Base-by-base conservation (phyloP, 805 yeast genomes). In the Hyphopichia homilentoma region DNA sequence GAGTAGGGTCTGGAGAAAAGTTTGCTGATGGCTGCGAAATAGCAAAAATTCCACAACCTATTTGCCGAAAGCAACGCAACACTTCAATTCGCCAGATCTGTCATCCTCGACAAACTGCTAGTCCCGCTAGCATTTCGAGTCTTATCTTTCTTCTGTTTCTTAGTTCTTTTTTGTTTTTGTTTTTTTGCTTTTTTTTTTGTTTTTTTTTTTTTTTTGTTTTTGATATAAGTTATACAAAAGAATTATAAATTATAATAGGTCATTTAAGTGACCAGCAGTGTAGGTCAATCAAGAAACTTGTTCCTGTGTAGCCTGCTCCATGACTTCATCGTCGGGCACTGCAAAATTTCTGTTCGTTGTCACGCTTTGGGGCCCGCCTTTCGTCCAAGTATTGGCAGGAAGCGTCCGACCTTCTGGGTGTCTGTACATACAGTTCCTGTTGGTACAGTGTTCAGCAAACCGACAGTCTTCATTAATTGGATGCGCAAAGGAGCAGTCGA, bases 401-500 rank as follows among this genome's bases (percentile, higher is more conserved):
- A 50, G 39, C 20, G 49, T 45, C 52, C 88, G 72, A n/a, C 86
- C 93, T 36, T 77, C 81, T 9, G 96, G 95, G 59, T 88, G 97
- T 47, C 70, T 72, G 61, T 68, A 88, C 43, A 78, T 56, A 68
- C 97, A 88, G 34, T 70, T 66, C 32, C 68, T 67, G 56, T 85
- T 86, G 46, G 70, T 75, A 62, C 97, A 88, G 40, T 76, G 75
- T 36, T 68, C 68, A 9, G 87, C 94, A 58, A 79, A 88, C 47
- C 82, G 84, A 64, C 97, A 88, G 33, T 73, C 80, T 50, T 82
- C 89, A 41, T 70, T 70, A 24, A 85, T 64, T 25, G 95, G 95
- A 57, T 88, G 97, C 14, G 83, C 71, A 57, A 86, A 88, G 30
- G 73, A 68, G 62, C 97, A 88, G 56, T 88, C 93, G 30, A 77